Conservation (phyloP, 371 early-diverging fungal genomes). For the Mucor circinelloides region DNA sequence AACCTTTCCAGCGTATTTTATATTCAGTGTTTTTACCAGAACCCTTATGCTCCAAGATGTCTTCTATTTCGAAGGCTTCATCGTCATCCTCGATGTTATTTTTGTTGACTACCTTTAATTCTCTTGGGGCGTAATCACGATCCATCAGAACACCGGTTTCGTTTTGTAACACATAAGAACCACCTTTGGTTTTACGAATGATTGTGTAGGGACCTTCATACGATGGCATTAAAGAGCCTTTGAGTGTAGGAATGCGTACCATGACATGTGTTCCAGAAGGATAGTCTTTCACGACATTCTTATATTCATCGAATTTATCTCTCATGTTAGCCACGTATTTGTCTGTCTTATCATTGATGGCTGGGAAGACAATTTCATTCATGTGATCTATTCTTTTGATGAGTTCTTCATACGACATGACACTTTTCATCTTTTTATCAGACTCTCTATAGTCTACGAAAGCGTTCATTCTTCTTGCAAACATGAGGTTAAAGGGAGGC, state of each 20-base stretch:
- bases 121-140: constrained; percentile 10
- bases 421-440: not conserved
- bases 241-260: not conserved
- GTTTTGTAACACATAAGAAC: constrained; percentile 7
- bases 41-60: constrained; percentile 9
- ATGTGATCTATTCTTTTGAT: constrained; percentile 3
- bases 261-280: constrained; percentile 8
- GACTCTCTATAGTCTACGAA: constrained; percentile 7
- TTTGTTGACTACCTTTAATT: constrained; percentile 10
- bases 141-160: constrained; percentile 8
- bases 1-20: constrained; percentile 4
- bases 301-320: constrained; percentile 2
- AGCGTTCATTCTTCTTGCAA: constrained; percentile 11
- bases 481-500: constrained; percentile 22
- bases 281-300: constrained; percentile 6
- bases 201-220: constrained; percentile 15
- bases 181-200: constrained; percentile 1
- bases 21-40: not conserved
- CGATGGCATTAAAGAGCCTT: not conserved
- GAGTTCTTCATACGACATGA: too few species aligned
- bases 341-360: not conserved
- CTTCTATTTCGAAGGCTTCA: not conserved
- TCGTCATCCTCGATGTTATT: constrained; percentile 10
- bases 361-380: constrained; percentile 12
- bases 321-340: constrained; percentile 1